These are phyloP conservation scores for Vaucheria bursata DNA, from an alignment of 352 stramenopile species.

Conservation along the genomic window DNA sequence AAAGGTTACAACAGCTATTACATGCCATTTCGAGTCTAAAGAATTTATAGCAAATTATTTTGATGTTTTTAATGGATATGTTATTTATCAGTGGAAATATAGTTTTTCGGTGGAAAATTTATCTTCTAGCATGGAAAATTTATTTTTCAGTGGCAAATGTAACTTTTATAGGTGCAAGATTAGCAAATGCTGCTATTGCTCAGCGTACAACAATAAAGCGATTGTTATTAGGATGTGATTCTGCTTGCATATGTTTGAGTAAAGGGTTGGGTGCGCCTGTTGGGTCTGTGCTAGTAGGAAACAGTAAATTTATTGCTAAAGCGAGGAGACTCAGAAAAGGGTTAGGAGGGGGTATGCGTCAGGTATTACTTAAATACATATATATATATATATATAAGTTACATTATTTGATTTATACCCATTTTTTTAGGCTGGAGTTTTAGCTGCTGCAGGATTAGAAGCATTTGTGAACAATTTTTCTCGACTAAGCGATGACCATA, in stretches of 20 bases:
- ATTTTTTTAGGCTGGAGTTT: slow-evolving; percentile 20
- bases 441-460: slow-evolving; percentile 44
- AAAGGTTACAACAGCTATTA: no score
- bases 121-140: no score
- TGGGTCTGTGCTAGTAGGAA: slow-evolving; percentile 75
- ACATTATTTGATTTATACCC: not conserved
- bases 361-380: no score
- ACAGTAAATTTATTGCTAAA: slow-evolving; percentile 69
- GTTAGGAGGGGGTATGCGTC: slow-evolving; percentile 91
- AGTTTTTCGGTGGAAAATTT: no score
- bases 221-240: slow-evolving; percentile 65
- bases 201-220: slow-evolving; percentile 56
- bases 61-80: no score
- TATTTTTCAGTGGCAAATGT: no score
- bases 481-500: slow-evolving; percentile 34
- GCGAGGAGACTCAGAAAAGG: slow-evolving; percentile 84
- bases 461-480: slow-evolving; percentile 45
- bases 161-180: slow-evolving; percentile 41
- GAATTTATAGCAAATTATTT: no score
- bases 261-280: slow-evolving; percentile 80
- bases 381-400: not conserved
- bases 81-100: no score
- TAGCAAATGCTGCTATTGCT: slow-evolving; percentile 54
- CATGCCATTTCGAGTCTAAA: no score
- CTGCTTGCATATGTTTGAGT: slow-evolving; percentile 78